Evolutionary conservation across 257 asterid species (phyloP).

Genomic region (Scutellaria galericulata): DNA sequence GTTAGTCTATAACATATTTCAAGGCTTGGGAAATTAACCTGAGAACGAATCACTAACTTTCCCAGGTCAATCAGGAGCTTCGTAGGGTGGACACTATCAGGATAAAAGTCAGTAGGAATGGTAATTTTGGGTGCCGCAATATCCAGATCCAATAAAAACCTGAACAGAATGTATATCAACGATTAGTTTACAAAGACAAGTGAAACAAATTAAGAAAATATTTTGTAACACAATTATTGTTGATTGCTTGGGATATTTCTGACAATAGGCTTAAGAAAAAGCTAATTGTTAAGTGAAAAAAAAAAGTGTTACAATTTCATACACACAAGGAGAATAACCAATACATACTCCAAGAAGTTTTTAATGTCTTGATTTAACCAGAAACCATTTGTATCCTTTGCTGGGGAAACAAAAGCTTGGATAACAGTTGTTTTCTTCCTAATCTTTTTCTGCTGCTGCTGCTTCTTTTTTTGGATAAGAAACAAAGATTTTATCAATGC

Average conservation of each 20-base stretch:
- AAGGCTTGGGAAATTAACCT: slow-evolving; percentile 55
- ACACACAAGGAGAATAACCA: slow-evolving; percentile 15
- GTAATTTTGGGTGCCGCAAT: slow-evolving; percentile 98
- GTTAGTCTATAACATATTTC: slow-evolving; percentile 19
- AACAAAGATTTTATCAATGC: too few relatives aligned
- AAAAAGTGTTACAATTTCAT: not conserved
- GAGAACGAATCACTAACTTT: slow-evolving; percentile 79
- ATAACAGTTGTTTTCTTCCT: too few relatives aligned
- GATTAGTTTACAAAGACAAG: slow-evolving; percentile 32
- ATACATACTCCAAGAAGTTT: not conserved
- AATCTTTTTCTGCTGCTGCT: too few relatives aligned
- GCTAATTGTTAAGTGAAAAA: not conserved
- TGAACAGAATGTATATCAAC: slow-evolving; percentile 43
- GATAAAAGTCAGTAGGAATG: slow-evolving; percentile 84
- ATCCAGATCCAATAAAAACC: slow-evolving; percentile 94
- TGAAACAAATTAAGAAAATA: slow-evolving; percentile 27
- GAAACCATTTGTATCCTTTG: not conserved
- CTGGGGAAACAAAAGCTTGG: too few relatives aligned
- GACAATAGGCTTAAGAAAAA: not conserved
- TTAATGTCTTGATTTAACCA: not conserved
- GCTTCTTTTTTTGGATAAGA: too few relatives aligned
- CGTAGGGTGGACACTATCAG: slow-evolving; percentile 77
- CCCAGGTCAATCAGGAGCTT: slow-evolving; percentile 98
- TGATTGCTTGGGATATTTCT: slow-evolving; percentile 9
- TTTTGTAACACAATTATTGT: not conserved